Base-by-base conservation (phyloP, 768 basidiomycete species). In the Suillus discolor region DNA sequence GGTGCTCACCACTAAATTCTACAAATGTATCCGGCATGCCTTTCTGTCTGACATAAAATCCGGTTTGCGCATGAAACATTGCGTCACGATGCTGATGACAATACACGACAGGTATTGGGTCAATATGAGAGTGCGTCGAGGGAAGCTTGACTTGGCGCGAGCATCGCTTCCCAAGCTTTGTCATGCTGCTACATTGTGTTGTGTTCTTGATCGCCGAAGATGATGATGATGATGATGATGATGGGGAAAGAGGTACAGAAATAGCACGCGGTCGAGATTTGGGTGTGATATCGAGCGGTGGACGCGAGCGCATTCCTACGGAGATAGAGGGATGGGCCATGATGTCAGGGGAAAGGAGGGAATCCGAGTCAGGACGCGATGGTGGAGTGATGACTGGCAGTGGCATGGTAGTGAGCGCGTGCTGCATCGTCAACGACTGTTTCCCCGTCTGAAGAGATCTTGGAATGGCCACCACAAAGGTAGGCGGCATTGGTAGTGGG, bases 61-160 rank as follows among this genome's bases (percentile, higher is more conserved):
- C 89, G 8, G 77, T 79, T 11, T 83, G 83, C 1, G 71, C 71
- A 42, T 53, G 53, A 44, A 89, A 76, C 45, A 91, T 71, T 57
- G 82, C 83, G 66, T 86, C 85, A 25, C 77, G 77, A 69, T 94
- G 93, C 71, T 91, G 87, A 73, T 81, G 80, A 69, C 91, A 93
- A 74, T 87, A 92, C 20, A 82, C 69, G 23, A 63, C 75, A 11
- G 75, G 75, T 5, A 51, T 70, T 3, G 75, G 77, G 28, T 77
- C 71, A 28, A 77, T 57, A 65, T 28, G 51, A 16, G 66, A 62
- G 66, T 75, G 72, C 11, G 68, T 71, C 45, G 68, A 67, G 28
- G 80, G 78, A 15, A 79, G 69, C 69, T 87, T 89, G 44, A 92
- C 83, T 66, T 77, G 80, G 63, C 90, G 84, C 45, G 78, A 81